These are phyloP conservation scores for Paramecium pentaurelia DNA, from an alignment of 73 alveolate genomes.

Conservation along the genomic window DNA sequence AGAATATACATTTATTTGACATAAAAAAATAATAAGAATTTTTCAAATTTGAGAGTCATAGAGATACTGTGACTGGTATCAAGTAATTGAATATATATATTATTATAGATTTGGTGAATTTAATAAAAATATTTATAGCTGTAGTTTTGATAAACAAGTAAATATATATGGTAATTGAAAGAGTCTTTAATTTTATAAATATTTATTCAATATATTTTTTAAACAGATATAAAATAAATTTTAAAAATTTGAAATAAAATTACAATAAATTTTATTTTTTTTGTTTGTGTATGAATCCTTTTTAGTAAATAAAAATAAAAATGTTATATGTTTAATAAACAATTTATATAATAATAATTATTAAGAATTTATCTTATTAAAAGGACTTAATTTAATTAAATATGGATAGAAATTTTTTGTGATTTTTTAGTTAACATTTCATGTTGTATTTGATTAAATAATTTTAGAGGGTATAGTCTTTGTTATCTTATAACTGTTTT, in stretches of 20 bases:
- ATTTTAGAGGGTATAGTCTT: neutral
- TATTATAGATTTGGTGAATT: neutral
- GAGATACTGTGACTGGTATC: conserved; percentile 8
- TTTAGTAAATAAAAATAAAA: neutral
- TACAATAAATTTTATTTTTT: neutral
- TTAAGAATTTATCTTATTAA: neutral
- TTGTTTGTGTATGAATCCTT: neutral
- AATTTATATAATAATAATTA: neutral
- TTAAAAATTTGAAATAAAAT: neutral
- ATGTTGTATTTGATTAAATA: neutral
- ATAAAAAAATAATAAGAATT: neutral
- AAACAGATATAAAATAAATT: neutral
- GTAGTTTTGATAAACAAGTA: neutral
- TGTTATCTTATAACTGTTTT: neutral
- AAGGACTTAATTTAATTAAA: neutral
- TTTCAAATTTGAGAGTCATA: neutral
- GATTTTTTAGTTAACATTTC: neutral
- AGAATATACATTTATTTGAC: neutral
- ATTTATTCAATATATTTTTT: neutral
- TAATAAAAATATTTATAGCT: neutral
- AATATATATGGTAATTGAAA: conserved; percentile 28
- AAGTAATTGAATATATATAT: neutral
- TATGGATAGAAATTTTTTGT: neutral
- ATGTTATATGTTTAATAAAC: neutral
- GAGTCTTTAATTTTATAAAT: neutral